A percentile compares a stretch with the other conserved stretches of the same genome.
phyloP scores from a whole-genome alignment of 495 filamentous ascomycete species.

The Xylaria castorea region DNA sequence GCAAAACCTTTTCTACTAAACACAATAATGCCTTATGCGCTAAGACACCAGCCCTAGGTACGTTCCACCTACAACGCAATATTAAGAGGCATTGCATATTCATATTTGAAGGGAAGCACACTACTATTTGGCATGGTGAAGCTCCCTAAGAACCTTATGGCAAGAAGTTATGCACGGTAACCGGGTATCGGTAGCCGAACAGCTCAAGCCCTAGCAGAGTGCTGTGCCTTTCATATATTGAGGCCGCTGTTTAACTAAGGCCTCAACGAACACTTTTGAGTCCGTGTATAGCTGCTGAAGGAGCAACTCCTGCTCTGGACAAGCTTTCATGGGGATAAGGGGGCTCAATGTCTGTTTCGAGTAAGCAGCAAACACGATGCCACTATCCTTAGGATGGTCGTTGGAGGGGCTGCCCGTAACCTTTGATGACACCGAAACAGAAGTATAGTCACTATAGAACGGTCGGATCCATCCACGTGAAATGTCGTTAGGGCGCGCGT shows the following conservation, averaged over 20 bases:
- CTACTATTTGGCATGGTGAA: not conserved
- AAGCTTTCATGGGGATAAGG: constrained; percentile 25
- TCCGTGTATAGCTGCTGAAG: constrained; percentile 39
- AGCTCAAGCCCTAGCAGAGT: not conserved
- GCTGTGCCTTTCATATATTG: not conserved
- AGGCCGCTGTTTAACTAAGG: constrained; percentile 36
- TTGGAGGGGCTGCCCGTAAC: not conserved
- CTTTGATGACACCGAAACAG: constrained; percentile 6
- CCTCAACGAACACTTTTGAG: constrained; percentile 45
- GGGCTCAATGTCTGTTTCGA: constrained; percentile 32
- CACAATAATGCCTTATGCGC: not conserved
- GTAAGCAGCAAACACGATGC: constrained; percentile 51
- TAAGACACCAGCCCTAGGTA: not conserved
- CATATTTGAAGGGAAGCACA: not conserved
- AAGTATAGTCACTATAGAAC: constrained; percentile 42
- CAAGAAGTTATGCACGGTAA: not conserved
- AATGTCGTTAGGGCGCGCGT: constrained; percentile 37
- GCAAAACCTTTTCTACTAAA: not conserved
- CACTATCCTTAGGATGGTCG: constrained; percentile 35
- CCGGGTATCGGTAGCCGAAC: not conserved
- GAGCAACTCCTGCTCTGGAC: constrained; percentile 20
- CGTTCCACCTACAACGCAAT: not conserved
- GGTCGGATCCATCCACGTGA: constrained; percentile 46
- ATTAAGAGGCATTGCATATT: not conserved
- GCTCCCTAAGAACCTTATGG: not conserved